phyloP scores from a whole-genome alignment of 2,329 filamentous ascomycete genomes.

The Xenoacremonium recifei region DNA sequence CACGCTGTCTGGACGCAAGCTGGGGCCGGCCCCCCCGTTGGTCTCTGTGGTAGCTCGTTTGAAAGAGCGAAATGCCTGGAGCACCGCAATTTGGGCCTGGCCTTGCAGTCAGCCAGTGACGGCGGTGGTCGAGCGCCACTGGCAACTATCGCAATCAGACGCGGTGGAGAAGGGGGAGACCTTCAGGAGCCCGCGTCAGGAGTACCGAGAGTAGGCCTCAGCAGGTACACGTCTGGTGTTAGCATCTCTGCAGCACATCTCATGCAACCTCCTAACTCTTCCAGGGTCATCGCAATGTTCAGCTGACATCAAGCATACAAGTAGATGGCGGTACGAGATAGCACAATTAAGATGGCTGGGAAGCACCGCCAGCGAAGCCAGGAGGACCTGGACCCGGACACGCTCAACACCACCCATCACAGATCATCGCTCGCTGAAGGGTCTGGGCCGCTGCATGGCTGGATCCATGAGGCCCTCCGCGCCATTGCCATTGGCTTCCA shows the following conservation, averaged over 20 bases:
- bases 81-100: conserved; percentile 13
- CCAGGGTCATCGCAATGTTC: too few relatives aligned
- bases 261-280: too few relatives aligned
- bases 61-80: too few relatives aligned
- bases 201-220: too few relatives aligned
- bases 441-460: conserved; percentile 2
- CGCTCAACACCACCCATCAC: neutral
- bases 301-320: neutral
- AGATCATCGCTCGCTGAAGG: neutral
- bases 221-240: neutral
- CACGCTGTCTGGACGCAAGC: conserved; percentile 10
- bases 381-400: too few relatives aligned
- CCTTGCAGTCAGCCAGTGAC: conserved; percentile 14
- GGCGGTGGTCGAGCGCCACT: conserved; percentile 16
- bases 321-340: neutral
- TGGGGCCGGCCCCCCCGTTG: conserved; percentile 7
- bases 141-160: conserved; percentile 19
- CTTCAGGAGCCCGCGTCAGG: too few relatives aligned
- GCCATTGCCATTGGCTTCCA: neutral
- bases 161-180: conserved; percentile 13
- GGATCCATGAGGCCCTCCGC: neutral
- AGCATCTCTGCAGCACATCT: neutral
- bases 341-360: neutral
- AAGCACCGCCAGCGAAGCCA: neutral
- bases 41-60: too few relatives aligned